Evolutionary conservation across 2,329 filamentous ascomycete genomes (phyloP).

Genomic region (Neofusicoccum kwambonambiense): DNA sequence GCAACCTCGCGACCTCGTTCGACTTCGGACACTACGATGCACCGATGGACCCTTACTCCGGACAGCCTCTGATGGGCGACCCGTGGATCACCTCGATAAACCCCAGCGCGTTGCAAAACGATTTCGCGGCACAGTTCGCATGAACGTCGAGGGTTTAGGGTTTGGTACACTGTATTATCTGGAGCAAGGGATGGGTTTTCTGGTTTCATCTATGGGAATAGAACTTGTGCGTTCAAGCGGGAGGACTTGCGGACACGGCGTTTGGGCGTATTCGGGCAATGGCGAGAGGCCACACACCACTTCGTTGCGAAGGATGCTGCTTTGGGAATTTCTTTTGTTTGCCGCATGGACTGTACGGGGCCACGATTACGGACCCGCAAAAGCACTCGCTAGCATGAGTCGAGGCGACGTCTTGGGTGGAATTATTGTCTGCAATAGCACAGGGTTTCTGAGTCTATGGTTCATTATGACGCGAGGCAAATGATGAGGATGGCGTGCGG

Average conservation of each 20-base stretch:
- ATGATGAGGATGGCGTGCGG: background rate
- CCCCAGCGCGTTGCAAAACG: conserved; percentile 14
- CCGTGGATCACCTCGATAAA: conserved; percentile 14
- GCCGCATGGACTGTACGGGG: conserved; percentile 4
- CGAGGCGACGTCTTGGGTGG: background rate
- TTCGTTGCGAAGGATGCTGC: background rate
- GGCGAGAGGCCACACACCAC: background rate
- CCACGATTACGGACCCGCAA: background rate
- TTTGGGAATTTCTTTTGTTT: conserved; percentile 7
- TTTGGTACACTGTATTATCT: background rate
- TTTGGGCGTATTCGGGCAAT: background rate
- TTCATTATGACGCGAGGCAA: background rate
- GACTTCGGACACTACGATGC: conserved; percentile 9
- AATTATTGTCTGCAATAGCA: background rate
- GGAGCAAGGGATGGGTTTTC: background rate
- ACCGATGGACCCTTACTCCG: conserved; percentile 16
- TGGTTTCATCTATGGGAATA: background rate
- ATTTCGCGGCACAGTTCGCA: conserved; percentile 14
- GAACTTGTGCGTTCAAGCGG: conserved; percentile 18
- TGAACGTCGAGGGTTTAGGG: background rate
- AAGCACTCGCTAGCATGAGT: conserved; percentile 11
- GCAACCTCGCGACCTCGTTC: background rate
- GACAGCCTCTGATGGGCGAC: background rate
- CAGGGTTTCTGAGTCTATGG: background rate
- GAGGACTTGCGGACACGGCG: background rate